Base-by-base conservation (phyloP, 2,329 filamentous ascomycete species). In the Graphilbum sp. region DNA sequence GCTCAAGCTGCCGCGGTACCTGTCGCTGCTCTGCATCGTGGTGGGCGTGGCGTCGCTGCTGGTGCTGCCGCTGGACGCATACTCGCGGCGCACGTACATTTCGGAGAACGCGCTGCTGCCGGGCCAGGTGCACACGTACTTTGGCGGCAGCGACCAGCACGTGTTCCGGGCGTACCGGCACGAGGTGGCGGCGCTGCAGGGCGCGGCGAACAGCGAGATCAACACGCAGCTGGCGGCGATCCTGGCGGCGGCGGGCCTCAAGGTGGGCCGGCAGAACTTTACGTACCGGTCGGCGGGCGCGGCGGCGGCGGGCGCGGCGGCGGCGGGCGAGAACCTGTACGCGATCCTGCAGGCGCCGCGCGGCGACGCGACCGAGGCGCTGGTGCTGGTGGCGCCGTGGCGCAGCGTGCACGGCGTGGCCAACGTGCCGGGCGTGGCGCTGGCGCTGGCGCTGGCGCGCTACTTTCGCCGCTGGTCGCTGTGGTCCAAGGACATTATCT, bases 391-490 rank as follows among this genome's bases (percentile, higher is more conserved):
- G 16, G 86, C 82, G 19, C 79, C 87, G 2, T 94, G 87, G 85
- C 76, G 68, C 53, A 95, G 87, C 47, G 78, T 82, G 48, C 72
- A 84, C 39, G 76, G 72, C 20, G 69, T 79, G 47, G 60, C 87
- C 48, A 98, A 98, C 59, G 69, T 78, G 45, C 90, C 87, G 43
- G 90, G 88, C 16, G 77, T 98, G 6, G 79, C 86, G 8, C 68
- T 98, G 24, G 78, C 86, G 2, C 62, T 98, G 50, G 87, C 88
- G 0, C 60, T 98, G 47, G 83, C 85, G 21, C 75, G 90, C 47
- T 98, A 98, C 59, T 96, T 98, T 62, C 94, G 92, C 59, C 75
- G 82, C 48, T 98, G 90, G 90, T 95, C 86, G 38, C 68, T 98
- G 21, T 98, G 90, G 90, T 95, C 87, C 42, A 98, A 98, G 59